These are phyloP conservation scores for Leccinum glutinopallens DNA, from an alignment of 1,284 basidiomycete species.

Conservation along the genomic window DNA sequence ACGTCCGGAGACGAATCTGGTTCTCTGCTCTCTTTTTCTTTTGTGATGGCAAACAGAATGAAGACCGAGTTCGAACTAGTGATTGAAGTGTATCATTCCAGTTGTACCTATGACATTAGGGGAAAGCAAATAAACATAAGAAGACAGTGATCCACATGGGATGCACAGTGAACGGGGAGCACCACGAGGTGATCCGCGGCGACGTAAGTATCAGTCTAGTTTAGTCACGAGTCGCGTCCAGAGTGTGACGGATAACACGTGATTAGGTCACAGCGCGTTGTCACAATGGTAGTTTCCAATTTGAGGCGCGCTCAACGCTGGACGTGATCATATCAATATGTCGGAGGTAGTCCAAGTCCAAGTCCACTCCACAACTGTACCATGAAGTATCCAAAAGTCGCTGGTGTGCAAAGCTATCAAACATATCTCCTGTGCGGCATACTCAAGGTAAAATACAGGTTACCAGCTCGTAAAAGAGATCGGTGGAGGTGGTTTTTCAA, in stretches of 20 bases:
- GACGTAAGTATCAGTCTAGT: neutral
- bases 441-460: slow-evolving; percentile 42
- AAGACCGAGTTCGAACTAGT: neutral
- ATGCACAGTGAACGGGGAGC: neutral
- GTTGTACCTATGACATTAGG: slow-evolving; percentile 1
- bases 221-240: neutral
- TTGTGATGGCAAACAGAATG: neutral
- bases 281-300: slow-evolving; percentile 25
- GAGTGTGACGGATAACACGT: slow-evolving; percentile 6
- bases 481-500: slow-evolving; percentile 85
- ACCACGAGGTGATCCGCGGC: neutral
- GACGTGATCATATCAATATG: slow-evolving; percentile 14
- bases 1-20: neutral
- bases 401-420: slow-evolving; percentile 23
- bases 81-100: neutral
- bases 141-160: neutral
- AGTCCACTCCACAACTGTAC: neutral
- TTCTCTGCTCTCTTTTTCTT: neutral
- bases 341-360: neutral
- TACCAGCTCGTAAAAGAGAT: slow-evolving; percentile 75
- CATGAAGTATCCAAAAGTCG: slow-evolving; percentile 36
- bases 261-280: slow-evolving; percentile 29
- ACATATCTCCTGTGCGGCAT: neutral
- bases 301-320: neutral
- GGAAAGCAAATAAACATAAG: neutral